Base-by-base conservation (phyloP, 805 yeast species). In the Tetrapisispora nanseiensis region DNA sequence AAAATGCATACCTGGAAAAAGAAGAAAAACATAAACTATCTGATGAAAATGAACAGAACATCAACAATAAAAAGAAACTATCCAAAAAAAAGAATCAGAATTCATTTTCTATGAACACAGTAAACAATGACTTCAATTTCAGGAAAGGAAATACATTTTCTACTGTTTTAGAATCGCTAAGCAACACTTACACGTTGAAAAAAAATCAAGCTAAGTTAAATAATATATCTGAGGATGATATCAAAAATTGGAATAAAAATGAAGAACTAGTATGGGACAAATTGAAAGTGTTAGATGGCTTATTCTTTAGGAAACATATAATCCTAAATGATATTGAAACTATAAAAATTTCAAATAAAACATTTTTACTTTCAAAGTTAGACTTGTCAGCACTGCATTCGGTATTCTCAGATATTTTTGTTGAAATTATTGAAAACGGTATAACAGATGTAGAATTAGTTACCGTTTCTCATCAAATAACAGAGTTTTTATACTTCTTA, bases 81-180 rank as follows among this genome's bases (percentile, higher is more conserved):
- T n/a, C n/a, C 18, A 39, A 32, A 27, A 36, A 40, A 18, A 32
- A n/a, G 18, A 42, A 40, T 22, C 18, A 27, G 3, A 20, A 28
- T n/a, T n/a, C 19, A 21, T n/a, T 8, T 29, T 22, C 22, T 21
- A 2, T 28, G 9, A n/a, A 9, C 11, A 12, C 33, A 19, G 34
- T 33, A 15, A 23, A 21, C n/a, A 20, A 45, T 18, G 51, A 43
- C 15, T 28, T 40, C 2, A 41, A 26, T 12, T 35, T 35, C 10
- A 45, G 56, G 31, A 46, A 48, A 41, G 48, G 44, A n/a, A 42
- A 44, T n/a, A 45, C 50, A 3, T 58, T 55, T 37, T 45, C 51
- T 1, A 57, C 62, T 5, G 54, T 57, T 12, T 45, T 60, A 4
- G 65, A 60, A 37, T 53, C 55, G 4, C 35, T 47, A 6, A 51